Base-by-base conservation (phyloP, 2,329 filamentous ascomycete species). In the Chlorencoelia australis region DNA sequence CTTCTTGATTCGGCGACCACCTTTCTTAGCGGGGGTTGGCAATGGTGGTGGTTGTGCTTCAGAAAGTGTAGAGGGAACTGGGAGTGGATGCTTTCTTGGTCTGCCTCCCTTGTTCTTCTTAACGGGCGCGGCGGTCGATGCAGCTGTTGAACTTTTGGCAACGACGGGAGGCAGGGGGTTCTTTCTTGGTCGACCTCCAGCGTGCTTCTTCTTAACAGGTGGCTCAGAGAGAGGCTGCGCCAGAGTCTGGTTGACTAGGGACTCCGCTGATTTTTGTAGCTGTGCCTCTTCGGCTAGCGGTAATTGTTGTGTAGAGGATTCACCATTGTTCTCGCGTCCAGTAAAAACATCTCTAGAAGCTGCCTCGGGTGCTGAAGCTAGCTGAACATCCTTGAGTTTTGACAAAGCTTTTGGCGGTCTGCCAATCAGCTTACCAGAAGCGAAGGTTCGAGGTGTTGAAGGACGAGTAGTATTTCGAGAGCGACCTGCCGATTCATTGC, bases 381-480 rank as follows among this genome's bases (percentile, higher is more conserved):
- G 33, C 18, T 50, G 39, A 18, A 49, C 35, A 26, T 47, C 44
- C 31, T 51, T 44, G 5, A 54, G 39, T 30, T 50, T 53, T 15
- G 50, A 53, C n/a, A 34, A 19, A 14, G 50, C 46, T n/a, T 42
- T 46, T 9, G 54, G 51, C 38, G 54, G 55, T n/a, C 54, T 47
- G 33, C 54, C 53, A 17, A 54, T 43, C 22, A 48, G 46, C 36
- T 55, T 55, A 16, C 54, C 54, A 24, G 53, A 55, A 24, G 50
- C 43, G 36, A 56, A 56, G 1, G 45, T 44, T 25, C 43, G 44
- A 28, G 45, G 48, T 10, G 51, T 51, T 13, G 33, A 41, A 32
- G 45, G 40, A 28, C 44, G 43, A 26, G 44, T 49, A 13, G 33
- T 28, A 3, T 43, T 32, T 24, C 44, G 35, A 21, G 43, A 34